Base-by-base conservation (phyloP, 441 rosid species). In the Populus trichocarpa region DNA sequence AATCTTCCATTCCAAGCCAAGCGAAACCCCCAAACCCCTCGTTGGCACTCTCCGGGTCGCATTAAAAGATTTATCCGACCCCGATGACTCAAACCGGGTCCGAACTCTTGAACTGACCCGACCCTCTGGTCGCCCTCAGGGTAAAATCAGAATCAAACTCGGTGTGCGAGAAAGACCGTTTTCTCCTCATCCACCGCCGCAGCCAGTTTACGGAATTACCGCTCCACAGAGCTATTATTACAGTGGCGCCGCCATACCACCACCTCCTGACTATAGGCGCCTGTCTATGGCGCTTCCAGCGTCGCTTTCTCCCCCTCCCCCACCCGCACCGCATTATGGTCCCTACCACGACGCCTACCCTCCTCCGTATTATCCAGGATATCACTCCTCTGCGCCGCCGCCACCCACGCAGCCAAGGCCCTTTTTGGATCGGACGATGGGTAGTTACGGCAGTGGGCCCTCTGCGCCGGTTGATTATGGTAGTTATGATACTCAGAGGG, bases 1-100 rank as follows among this genome's bases (percentile, higher is more conserved):
- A 78, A 72, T 93, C 73, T 90, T 92, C 26, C 98, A 93, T 75
- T 89, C 88, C 67, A 81, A 79, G 68, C 90, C 92, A 53, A 93
- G 83, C 64, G 64, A 57, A 57, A 57, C 64, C 64, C 11, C 63
- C 63, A 36, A 38, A 30, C 32, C 32, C 32, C 32, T 30, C 32
- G 32, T 30, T 30, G 32, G 32, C 32, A 30, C 32, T 30, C 32
- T 30, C 32, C 32, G 32, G 32, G 32, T 30, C 4, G 32, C 32
- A 30, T 30, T 30, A 30, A 30, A 30, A 30, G 32, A 30, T 4
- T 30, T 30, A 30, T 30, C 32, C 32, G 4, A 30, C 32, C 32
- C 32, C 32, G 32, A 30, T 30, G 32, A 30, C 32, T 30, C 32
- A 30, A 30, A 30, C 32, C 82, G 77, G 69, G 72, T 81, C 73